These are phyloP conservation scores for Sporobolomyces pararoseus DNA, from an alignment of 768 basidiomycete species.

Conservation along the genomic window DNA sequence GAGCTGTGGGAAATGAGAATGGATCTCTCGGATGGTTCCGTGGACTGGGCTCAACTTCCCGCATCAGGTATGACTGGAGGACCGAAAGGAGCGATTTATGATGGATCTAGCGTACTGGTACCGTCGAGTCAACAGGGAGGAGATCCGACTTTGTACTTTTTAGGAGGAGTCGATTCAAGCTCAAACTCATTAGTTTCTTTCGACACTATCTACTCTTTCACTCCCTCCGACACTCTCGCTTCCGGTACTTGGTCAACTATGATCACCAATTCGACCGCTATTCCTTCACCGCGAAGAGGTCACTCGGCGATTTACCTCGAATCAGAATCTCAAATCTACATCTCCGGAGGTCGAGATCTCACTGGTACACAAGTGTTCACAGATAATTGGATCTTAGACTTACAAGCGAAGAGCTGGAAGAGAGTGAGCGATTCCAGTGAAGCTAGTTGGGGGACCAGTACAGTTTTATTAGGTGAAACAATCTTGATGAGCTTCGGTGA, in stretches of 20 bases:
- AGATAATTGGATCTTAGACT: constrained; percentile 26
- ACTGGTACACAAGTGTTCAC: neutral
- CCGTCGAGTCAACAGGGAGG: neutral
- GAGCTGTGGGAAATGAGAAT: constrained; percentile 36
- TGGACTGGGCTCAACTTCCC: neutral
- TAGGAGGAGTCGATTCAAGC: constrained; percentile 21
- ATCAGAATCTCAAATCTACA: constrained; percentile 25
- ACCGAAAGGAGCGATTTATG: constrained; percentile 22
- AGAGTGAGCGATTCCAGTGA: neutral
- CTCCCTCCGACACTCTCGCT: constrained; percentile 1
- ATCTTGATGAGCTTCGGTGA: constrained; percentile 30
- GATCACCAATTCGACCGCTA: neutral
- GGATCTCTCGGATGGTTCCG: neutral
- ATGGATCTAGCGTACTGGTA: constrained; percentile 32
- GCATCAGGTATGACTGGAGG: neutral
- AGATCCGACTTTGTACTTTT: constrained; percentile 18
- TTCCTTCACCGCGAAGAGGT: neutral
- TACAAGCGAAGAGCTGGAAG: constrained; percentile 5
- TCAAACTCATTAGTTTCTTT: neutral
- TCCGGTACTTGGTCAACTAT: constrained; percentile 5
- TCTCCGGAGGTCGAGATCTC: constrained; percentile 28
- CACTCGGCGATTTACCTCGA: constrained; percentile 29
- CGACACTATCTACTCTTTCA: constrained; percentile 14
- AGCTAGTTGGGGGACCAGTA: constrained; percentile 21
- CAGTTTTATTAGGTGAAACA: constrained; percentile 26